Percentiles rank a stretch among this genome's conserved stretches.
phyloP scores from a whole-genome alignment of 768 basidiomycete genomes.

The Tephrocybe sp. region DNA sequence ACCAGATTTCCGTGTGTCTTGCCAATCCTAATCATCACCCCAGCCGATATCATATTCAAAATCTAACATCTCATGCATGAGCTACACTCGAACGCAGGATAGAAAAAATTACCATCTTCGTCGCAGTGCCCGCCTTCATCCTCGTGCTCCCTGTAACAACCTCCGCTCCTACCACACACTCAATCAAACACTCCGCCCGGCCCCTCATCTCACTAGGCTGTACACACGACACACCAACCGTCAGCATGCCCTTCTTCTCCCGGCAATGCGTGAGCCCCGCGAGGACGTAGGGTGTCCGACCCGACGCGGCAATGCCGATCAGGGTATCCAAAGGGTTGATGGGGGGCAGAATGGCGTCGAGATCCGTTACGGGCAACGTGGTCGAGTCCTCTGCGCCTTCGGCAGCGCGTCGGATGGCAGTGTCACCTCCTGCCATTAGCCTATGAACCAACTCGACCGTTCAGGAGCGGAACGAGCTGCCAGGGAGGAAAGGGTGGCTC shows the following conservation, averaged over 20 bases:
- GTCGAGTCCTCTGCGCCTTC: conserved; percentile 34
- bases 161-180: conserved; percentile 31
- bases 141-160: conserved; percentile 34
- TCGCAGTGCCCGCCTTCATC: conserved; percentile 37
- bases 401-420: conserved; percentile 25
- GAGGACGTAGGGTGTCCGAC: conserved; percentile 36
- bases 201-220: conserved; percentile 26
- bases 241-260: conserved; percentile 21
- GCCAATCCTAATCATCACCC: conserved; percentile 32
- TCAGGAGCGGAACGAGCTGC: neutral
- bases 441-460: conserved; percentile 6
- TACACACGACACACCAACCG: conserved; percentile 30
- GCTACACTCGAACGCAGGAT: neutral
- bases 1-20: conserved; percentile 36
- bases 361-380: conserved; percentile 24
- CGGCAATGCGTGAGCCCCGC: conserved; percentile 27
- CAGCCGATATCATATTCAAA: conserved; percentile 37
- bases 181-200: conserved; percentile 26
- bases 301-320: conserved; percentile 35
- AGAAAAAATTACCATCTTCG: conserved; percentile 29
- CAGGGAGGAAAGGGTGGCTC: conserved; percentile 2
- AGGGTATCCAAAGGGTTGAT: conserved; percentile 25
- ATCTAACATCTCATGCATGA: conserved; percentile 19
- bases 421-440: conserved; percentile 29
- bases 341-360: conserved; percentile 23